These are phyloP conservation scores for Phytophthora podocarpi DNA, from an alignment of 352 stramenopile species.

Conservation along the genomic window DNA sequence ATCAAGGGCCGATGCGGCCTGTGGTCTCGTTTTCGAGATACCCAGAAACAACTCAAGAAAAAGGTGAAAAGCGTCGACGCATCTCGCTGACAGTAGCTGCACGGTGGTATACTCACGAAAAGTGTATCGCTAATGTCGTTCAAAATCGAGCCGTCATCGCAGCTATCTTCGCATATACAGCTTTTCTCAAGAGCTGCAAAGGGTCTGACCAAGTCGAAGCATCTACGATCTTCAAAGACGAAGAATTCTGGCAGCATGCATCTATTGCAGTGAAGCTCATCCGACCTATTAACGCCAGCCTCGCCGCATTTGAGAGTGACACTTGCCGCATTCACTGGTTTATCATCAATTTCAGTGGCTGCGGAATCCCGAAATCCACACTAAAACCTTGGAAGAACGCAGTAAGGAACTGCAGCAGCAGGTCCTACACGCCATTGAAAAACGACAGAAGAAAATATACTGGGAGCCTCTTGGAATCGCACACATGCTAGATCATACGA, in stretches of 20 bases:
- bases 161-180: background rate
- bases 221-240: background rate
- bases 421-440: background rate
- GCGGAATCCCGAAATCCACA: background rate
- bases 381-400: background rate
- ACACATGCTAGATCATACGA: conserved; percentile 7
- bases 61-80: background rate
- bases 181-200: background rate
- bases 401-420: background rate
- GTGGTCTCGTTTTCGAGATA: conserved; percentile 1
- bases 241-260: background rate
- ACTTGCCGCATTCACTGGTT: conserved; percentile 19
- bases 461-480: background rate
- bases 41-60: background rate
- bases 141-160: conserved; percentile 2
- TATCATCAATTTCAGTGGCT: conserved; percentile 18
- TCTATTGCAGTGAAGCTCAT: background rate
- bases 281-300: background rate
- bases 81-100: conserved; percentile 2
- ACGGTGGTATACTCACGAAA: conserved; percentile 21
- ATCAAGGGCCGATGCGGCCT: background rate
- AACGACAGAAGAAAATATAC: background rate
- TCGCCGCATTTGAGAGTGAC: conserved; percentile 21
- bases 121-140: conserved; percentile 9
- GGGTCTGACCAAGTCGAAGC: background rate